Evolutionary conservation across 2,329 filamentous ascomycete species (phyloP).

Genomic region (Metarhizium humberi): DNA sequence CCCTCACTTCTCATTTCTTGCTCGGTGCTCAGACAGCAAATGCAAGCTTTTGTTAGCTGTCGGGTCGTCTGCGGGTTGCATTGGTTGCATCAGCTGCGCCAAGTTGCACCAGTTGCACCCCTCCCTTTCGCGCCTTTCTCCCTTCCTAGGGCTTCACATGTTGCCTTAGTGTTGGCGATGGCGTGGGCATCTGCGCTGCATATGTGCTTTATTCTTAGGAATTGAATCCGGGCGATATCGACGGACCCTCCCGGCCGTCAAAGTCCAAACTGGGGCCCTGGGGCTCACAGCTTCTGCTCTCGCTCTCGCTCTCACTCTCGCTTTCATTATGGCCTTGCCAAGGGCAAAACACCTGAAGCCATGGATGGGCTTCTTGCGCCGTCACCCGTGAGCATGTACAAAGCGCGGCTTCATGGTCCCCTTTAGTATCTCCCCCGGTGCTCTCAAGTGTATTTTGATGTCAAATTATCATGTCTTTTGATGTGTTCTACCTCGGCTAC

Average conservation of each 20-base stretch:
- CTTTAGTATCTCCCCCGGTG: background rate
- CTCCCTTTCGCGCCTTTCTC: background rate
- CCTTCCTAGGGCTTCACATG: background rate
- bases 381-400: background rate
- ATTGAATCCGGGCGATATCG: background rate
- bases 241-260: background rate
- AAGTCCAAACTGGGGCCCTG: background rate
- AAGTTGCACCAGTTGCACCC: too few relatives aligned
- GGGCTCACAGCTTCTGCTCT: too few relatives aligned
- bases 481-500: background rate
- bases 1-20: background rate
- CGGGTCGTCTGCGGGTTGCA: background rate
- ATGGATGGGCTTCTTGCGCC: background rate
- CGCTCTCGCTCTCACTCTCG: background rate
- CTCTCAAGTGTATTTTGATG: background rate
- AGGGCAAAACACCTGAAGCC: background rate
- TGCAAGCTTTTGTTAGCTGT: background rate
- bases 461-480: background rate
- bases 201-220: background rate
- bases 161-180: background rate
- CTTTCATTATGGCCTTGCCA: background rate
- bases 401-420: background rate
- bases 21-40: background rate
- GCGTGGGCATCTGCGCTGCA: background rate
- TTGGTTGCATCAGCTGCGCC: background rate